phyloP scores from a whole-genome alignment of 1,284 basidiomycete genomes.

The Pseudozyma flocculosa region DNA sequence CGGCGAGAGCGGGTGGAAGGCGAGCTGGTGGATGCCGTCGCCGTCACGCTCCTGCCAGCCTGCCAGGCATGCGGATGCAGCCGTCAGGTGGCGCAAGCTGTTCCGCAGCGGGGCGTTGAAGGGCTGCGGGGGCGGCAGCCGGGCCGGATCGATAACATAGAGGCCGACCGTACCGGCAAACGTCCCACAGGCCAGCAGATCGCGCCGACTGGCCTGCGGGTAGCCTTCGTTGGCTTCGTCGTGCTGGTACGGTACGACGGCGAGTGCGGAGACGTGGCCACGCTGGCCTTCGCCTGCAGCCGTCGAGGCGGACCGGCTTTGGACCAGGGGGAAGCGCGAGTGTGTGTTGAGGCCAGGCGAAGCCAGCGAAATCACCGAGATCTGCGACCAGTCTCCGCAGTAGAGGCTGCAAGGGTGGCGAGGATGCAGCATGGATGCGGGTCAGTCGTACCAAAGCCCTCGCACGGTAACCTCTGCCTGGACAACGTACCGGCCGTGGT shows the following conservation, averaged over 20 bases:
- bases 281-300: slow-evolving; percentile 19
- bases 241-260: slow-evolving; percentile 9
- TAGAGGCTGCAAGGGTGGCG: slow-evolving; percentile 28
- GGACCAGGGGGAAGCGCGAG: slow-evolving; percentile 13
- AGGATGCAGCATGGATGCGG: too few relatives aligned
- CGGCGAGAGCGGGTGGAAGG: slow-evolving; percentile 38
- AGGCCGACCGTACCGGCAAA: slow-evolving; percentile 39
- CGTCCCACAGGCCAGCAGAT: slow-evolving; percentile 44
- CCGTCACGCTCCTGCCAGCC: slow-evolving; percentile 46
- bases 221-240: background rate
- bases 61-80: slow-evolving; percentile 15
- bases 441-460: too few relatives aligned
- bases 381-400: slow-evolving; percentile 21
- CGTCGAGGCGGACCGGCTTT: slow-evolving; percentile 1
- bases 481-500: slow-evolving; percentile 24
- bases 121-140: slow-evolving; percentile 9
- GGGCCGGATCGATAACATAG: slow-evolving; percentile 18
- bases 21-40: slow-evolving; percentile 40
- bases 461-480: too few relatives aligned
- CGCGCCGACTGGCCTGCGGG: slow-evolving; percentile 2
- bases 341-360: slow-evolving; percentile 42
- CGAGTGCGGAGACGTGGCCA: slow-evolving; percentile 36
- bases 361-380: slow-evolving; percentile 32
- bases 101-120: background rate
- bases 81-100: background rate